Percentiles rank a stretch among this genome's conserved stretches.
phyloP scores from a whole-genome alignment of 2,329 filamentous ascomycete genomes.

The Arthrobotrys sinensis region DNA sequence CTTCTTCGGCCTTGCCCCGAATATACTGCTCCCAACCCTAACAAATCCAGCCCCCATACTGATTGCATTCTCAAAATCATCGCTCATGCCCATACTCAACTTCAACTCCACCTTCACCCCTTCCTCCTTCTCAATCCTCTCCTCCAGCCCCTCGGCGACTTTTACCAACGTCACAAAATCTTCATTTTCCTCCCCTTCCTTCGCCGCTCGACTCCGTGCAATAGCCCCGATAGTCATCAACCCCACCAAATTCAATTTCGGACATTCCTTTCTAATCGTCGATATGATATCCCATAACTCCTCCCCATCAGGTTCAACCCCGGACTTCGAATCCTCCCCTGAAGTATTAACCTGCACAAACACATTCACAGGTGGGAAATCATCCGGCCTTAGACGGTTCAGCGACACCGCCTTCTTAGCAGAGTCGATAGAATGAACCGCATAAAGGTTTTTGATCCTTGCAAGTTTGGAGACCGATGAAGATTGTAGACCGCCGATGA shows the following conservation, averaged over 20 bases:
- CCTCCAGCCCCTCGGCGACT: slow-evolving; percentile 38
- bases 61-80: slow-evolving; percentile 93
- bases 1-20: slow-evolving; percentile 85
- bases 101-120: slow-evolving; percentile 42
- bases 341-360: slow-evolving; percentile 98
- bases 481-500: slow-evolving; percentile 93
- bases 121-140: slow-evolving; percentile 59
- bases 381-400: slow-evolving; percentile 77
- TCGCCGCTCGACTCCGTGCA: slow-evolving; percentile 57
- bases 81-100: slow-evolving; percentile 75
- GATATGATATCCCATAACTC: slow-evolving; percentile 40
- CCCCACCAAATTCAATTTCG: slow-evolving; percentile 77
- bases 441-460: slow-evolving; percentile 88
- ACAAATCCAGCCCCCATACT: slow-evolving; percentile 88
- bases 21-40: slow-evolving; percentile 92
- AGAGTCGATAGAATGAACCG: slow-evolving; percentile 90
- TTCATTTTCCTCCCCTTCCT: slow-evolving; percentile 57
- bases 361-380: slow-evolving; percentile 74
- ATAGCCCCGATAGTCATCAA: slow-evolving; percentile 61
- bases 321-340: slow-evolving; percentile 65
- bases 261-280: slow-evolving; percentile 77
- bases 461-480: slow-evolving; percentile 93
- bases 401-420: slow-evolving; percentile 88
- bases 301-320: slow-evolving; percentile 40
- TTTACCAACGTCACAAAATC: slow-evolving; percentile 58